Evolutionary conservation across 2,329 filamentous ascomycete species (phyloP), one percentile per base, ranked within the genome.

Genomic region (Colletotrichum sp.): DNA sequence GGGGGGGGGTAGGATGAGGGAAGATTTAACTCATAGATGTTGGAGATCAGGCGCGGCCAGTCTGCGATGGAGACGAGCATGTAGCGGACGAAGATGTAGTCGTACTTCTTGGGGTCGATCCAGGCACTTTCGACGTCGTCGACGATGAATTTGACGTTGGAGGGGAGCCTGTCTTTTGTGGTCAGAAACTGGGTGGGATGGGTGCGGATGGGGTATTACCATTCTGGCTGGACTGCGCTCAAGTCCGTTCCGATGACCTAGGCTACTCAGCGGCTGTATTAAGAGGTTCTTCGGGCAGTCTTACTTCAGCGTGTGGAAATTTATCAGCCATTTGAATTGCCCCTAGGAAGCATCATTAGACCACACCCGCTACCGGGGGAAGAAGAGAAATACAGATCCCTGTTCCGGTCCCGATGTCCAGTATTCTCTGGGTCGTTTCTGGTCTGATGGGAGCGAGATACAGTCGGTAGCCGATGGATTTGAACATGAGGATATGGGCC

Each of bases 131-230:
- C 90, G 34, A 90, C 89, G 80, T 94, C 92, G 81, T 94, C 92
- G 36, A 94, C 88, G 74, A 92, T 87, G 78, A 94, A 94, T 72
- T 89, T 88, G 75, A 92, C 90, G 78, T 94, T 94, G 39, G 87
- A 89, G 0, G 94, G 94, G 1, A 95, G 79, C 79, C 68, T 71
- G 3, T 21, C 4, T 28, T 28, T 28, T 18, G 16, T 24, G 5
- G 6, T 57, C 12, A 24, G 52, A 36, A 8, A 16, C 6, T 8
- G 1, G n/a, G 10, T 13, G 8, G 15, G 9, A 13, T 21, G 6
- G 44, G 44, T 13, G 13, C 2, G 21, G 52, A 59, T 3, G 21
- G 4, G 55, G 24, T 28, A 12, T 18, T n/a, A 75, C 72, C 72
- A 76, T 6, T 30, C 30, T 0, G 75, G 71, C n/a, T 74, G 66